Percentiles rank a stretch among this genome's conserved stretches.
Evolutionary conservation across 257 asterid species (phyloP).

Genomic region (Solanum commersonii): DNA sequence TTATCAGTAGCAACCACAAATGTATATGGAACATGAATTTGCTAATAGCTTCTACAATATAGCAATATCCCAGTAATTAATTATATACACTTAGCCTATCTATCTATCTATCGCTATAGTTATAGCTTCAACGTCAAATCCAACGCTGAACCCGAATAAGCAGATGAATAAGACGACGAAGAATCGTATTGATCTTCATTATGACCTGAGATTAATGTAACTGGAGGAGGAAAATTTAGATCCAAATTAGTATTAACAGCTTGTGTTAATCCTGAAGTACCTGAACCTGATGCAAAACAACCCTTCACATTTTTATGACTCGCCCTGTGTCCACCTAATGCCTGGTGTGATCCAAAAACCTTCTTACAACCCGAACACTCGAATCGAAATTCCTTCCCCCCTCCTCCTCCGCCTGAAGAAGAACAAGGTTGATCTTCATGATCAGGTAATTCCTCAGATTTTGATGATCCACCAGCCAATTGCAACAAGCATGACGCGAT

Average conservation of each 20-base stretch:
- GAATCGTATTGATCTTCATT: conserved; percentile 3
- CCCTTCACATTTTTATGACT: conserved; percentile 87
- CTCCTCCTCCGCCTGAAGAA: neutral
- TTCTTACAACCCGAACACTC: conserved; percentile 84
- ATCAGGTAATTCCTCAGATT: neutral
- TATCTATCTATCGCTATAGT: neutral
- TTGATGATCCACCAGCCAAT: conserved; percentile 36
- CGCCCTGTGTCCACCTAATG: conserved; percentile 82
- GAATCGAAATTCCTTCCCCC: conserved; percentile 11
- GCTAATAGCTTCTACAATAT: neutral
- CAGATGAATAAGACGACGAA: conserved; percentile 13
- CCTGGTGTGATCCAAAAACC: conserved; percentile 77
- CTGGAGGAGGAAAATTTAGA: conserved; percentile 25
- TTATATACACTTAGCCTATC: neutral
- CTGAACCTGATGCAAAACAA: conserved; percentile 54
- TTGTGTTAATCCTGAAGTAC: conserved; percentile 47
- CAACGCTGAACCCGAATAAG: conserved; percentile 9
- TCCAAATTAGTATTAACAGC: conserved; percentile 55
- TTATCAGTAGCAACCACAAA: neutral
- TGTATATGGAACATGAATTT: neutral
- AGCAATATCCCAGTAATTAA: neutral
- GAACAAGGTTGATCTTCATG: neutral
- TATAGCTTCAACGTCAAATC: conserved; percentile 55
- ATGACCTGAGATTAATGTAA: conserved; percentile 2
- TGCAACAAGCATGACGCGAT: conserved; percentile 41